Percentiles rank a stretch among this genome's conserved stretches.
These are phyloP conservation scores for Tuber magnatum DNA, from an alignment of 495 filamentous ascomycete genomes.

Conservation along the genomic window DNA sequence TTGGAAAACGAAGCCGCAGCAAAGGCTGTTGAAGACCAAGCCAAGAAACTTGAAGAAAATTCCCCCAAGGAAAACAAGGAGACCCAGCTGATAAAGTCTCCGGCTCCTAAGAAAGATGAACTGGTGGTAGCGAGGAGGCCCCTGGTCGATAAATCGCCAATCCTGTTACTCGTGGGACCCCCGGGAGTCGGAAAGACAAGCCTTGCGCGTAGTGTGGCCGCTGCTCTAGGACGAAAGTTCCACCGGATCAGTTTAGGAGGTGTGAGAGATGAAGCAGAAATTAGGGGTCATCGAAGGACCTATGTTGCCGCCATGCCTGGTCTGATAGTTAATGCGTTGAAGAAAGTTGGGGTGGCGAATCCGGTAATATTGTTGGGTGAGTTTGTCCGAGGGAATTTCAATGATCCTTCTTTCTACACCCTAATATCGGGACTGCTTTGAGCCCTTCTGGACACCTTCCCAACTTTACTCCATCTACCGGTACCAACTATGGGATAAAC, in stretches of 20 bases:
- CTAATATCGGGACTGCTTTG: neutral
- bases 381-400: constrained; percentile 15
- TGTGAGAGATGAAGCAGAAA: constrained; percentile 93
- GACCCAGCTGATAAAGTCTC: constrained; percentile 1
- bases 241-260: constrained; percentile 95
- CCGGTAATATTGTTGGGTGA: constrained; percentile 76
- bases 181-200: constrained; percentile 96
- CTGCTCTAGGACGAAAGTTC: constrained; percentile 88
- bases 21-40: constrained; percentile 54
- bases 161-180: constrained; percentile 85
- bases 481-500: neutral
- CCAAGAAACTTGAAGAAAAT: constrained; percentile 45
- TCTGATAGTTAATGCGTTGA: constrained; percentile 84
- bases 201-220: constrained; percentile 86
- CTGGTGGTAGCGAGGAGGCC: constrained; percentile 23
- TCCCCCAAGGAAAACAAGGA: constrained; percentile 18
- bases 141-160: constrained; percentile 88
- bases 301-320: constrained; percentile 99
- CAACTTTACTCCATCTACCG: neutral
- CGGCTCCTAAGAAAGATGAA: constrained; percentile 10
- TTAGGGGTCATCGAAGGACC: constrained; percentile 87
- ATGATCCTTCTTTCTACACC: constrained; percentile 7
- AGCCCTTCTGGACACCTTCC: neutral
- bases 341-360: constrained; percentile 93
- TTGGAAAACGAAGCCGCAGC: constrained; percentile 70